These are phyloP conservation scores for Pneumocystis sp. DNA, from an alignment of 1,139 yeast species.

Conservation along the genomic window DNA sequence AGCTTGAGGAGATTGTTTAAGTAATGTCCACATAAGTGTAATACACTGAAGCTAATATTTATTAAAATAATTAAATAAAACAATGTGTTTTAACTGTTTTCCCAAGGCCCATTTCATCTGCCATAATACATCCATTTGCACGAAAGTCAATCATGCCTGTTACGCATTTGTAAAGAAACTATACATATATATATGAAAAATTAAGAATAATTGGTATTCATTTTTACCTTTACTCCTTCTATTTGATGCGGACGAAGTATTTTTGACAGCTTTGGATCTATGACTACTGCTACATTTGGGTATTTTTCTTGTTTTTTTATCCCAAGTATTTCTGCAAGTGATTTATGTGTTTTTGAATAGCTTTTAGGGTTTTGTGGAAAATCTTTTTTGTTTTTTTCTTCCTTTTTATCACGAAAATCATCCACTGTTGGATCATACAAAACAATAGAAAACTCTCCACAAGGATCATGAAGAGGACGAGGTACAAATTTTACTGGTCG, in stretches of 20 bases:
- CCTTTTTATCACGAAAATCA: slow-evolving; percentile 25
- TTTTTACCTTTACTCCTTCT: slow-evolving; percentile 59
- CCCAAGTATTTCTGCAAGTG: slow-evolving; percentile 72
- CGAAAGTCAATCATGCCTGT: slow-evolving; percentile 73
- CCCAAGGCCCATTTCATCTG: slow-evolving; percentile 98
- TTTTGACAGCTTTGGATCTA: slow-evolving; percentile 76
- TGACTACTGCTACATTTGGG: slow-evolving; percentile 82
- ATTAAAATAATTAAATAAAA: not conserved
- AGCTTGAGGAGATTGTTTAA: slow-evolving; percentile 84
- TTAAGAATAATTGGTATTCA: not conserved
- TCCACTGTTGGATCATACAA: slow-evolving; percentile 90
- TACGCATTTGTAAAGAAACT: slow-evolving; percentile 72
- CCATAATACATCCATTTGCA: slow-evolving; percentile 97
- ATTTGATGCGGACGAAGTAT: slow-evolving; percentile 90
- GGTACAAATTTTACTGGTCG: slow-evolving; percentile 60
- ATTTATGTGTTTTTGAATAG: slow-evolving; percentile 32
- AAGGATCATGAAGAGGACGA: slow-evolving; percentile 82
- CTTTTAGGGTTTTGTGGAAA: not conserved
- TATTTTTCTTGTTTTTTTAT: slow-evolving; percentile 39
- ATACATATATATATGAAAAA: not conserved
- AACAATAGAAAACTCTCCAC: slow-evolving; percentile 85
- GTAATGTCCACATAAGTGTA: slow-evolving; percentile 82
- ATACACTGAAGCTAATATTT: slow-evolving; percentile 52
- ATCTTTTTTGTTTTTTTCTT: slow-evolving; percentile 11
- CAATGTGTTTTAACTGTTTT: slow-evolving; percentile 37